Percentiles rank a stretch among this genome's conserved stretches.
These are phyloP conservation scores for Manihot esculenta DNA, from an alignment of 441 rosid genomes.

Conservation along the genomic window DNA sequence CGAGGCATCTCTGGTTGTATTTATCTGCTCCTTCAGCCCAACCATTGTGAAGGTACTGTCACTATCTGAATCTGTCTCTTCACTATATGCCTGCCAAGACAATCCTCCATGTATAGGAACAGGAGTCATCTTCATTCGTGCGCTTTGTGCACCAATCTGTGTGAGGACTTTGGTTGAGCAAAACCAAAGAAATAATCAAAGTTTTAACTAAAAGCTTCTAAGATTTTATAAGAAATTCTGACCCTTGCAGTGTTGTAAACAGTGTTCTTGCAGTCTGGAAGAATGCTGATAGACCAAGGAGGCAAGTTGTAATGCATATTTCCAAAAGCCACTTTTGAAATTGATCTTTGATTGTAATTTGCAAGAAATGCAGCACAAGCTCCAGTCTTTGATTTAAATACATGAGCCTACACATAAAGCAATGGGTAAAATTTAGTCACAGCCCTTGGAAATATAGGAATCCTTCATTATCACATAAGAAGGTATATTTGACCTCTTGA, in stretches of 20 bases:
- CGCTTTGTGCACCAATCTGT: constrained; percentile 87
- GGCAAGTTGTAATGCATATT: constrained; percentile 85
- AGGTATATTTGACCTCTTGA: constrained; percentile 58
- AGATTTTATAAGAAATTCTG: constrained; percentile 19
- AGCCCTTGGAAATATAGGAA: neutral
- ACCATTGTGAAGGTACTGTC: constrained; percentile 67
- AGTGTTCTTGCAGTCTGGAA: constrained; percentile 97
- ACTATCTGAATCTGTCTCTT: constrained; percentile 56
- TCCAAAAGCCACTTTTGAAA: constrained; percentile 70
- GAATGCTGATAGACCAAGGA: constrained; percentile 98
- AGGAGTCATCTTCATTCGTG: constrained; percentile 80
- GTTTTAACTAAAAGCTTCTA: constrained; percentile 3
- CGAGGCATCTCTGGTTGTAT: constrained; percentile 77
- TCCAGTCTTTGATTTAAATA: constrained; percentile 71
- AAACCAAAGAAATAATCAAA: constrained; percentile 15
- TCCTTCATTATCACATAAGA: constrained; percentile 6
- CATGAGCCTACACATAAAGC: constrained; percentile 65
- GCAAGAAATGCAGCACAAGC: constrained; percentile 96
- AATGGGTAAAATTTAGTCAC: neutral
- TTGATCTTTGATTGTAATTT: constrained; percentile 62
- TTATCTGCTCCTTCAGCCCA: constrained; percentile 93
- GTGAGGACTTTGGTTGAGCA: constrained; percentile 14
- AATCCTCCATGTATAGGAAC: constrained; percentile 81
- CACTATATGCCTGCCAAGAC: constrained; percentile 88
- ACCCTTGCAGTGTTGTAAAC: constrained; percentile 98